Conservation (phyloP, 2,329 filamentous ascomycete species). For the Aspergillus sp. region DNA sequence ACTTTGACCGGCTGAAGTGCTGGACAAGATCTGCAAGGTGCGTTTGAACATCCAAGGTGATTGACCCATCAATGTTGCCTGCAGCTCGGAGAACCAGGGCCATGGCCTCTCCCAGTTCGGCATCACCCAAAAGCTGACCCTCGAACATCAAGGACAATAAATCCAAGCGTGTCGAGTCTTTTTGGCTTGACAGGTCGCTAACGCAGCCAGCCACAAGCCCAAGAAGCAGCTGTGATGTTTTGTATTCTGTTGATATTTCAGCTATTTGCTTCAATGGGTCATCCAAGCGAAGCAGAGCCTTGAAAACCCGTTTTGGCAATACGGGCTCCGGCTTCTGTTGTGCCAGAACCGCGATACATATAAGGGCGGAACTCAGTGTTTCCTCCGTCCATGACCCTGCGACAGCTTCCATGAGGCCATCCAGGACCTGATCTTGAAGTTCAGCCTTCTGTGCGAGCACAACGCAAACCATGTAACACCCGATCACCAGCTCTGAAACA, state of each 20-base stretch:
- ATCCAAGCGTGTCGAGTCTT: constrained; percentile 46
- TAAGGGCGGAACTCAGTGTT: constrained; percentile 70
- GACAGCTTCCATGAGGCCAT: constrained; percentile 86
- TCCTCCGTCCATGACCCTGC: constrained; percentile 73
- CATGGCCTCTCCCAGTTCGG: constrained; percentile 33
- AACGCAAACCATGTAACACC: constrained; percentile 86
- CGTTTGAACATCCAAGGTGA: constrained; percentile 54
- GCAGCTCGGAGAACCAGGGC: constrained; percentile 34
- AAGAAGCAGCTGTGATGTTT: constrained; percentile 35
- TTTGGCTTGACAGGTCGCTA: constrained; percentile 32
- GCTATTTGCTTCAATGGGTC: constrained; percentile 33
- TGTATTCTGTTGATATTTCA: constrained; percentile 35
- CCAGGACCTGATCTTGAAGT: constrained; percentile 76
- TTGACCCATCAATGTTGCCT: constrained; percentile 39
- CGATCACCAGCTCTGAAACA: constrained; percentile 76
- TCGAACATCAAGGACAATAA: constrained; percentile 41
- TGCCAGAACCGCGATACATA: constrained; percentile 77
- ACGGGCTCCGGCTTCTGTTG: constrained; percentile 72
- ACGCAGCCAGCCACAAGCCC: constrained; percentile 38
- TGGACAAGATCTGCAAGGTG: constrained; percentile 68
- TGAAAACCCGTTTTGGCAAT: constrained; percentile 69
- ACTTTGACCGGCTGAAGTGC: constrained; percentile 61
- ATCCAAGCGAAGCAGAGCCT: constrained; percentile 42
- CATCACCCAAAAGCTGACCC: constrained; percentile 29
- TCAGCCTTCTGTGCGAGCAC: constrained; percentile 81